Evolutionary conservation across 139 green algal species (phyloP), one percentile per base, ranked within the genome.

Genomic region (Chlorella ohadii): DNA sequence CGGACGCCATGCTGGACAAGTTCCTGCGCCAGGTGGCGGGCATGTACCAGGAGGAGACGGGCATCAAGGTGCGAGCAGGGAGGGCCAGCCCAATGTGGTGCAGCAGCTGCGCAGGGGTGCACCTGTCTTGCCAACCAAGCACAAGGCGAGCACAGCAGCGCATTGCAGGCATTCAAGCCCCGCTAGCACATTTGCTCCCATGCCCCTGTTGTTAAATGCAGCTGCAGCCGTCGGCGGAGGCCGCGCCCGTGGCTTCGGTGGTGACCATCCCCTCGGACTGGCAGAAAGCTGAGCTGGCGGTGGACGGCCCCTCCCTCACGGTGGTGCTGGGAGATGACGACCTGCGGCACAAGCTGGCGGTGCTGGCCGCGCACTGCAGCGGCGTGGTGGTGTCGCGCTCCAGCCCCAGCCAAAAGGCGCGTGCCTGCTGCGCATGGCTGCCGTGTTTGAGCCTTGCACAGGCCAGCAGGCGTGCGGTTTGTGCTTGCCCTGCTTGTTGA

Each of bases 261-360:
- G 64, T 28, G 5, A 15, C 71, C 68, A 81, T 90, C 47, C 81
- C 86, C 57, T 36, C 47, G n/a, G 65, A 73, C 0, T 86, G 82
- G 77, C 63, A 89, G 36, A 25, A 63, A 25, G 87, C 72, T 17
- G 93, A 96, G 84, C 81, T 98, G 57, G 90, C 97, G 51, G 95
- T 98, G 57, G 95, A 98, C 72, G 95, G 95, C 78, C 94, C 92
- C 86, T 95, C 94, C 20, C 89, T 98, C 12, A 84, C 71, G 38
- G 91, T 94, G 84, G 89, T 96, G 7, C 87, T 98, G 76, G 85
- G 55, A 4, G 84, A 90, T 20, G 36, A 56, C 13, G 36, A 27
- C 1, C 31, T 71, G 79, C 51, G 33, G 23, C 79, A 84, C 47
- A 55, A 88, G 64, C 84, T 96, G 23, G 93, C 93, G 11, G 72